Base-by-base conservation (phyloP, 139 green algal species). In the Coelastrella sp. region DNA sequence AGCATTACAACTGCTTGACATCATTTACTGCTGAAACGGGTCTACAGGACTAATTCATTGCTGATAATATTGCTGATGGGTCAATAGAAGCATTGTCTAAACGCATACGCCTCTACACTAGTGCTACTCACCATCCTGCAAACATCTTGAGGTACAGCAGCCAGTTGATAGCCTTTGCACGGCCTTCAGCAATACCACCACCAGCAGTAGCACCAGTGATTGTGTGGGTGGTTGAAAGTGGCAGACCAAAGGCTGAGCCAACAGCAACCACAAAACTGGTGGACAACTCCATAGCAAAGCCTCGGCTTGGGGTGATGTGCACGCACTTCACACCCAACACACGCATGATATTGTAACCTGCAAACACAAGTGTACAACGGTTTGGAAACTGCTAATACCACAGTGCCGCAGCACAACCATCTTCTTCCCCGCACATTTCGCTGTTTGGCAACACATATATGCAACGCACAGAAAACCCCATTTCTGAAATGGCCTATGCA, bases 201-300 rank as follows among this genome's bases (percentile, higher is more conserved):
- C 38, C 68, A 27, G 69, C 69, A 45, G 89, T 89, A 59, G 73
- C 83, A n/a, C 81, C 81, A 51, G 38, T 67, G 53, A 91, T 89
- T 72, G 81, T 89, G 79, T 93, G 90, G 0, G 90, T 92, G 19
- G 90, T 92, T 30, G 90, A 93, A n/a, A 93, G 38, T 19, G 90
- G 90, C 74, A 92, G 41, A 27, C 90, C 90, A 27, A 74, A 67
- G 19, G 72, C 64, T 5, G 83, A 91, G 19, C 88, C 91, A 8
- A 92, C 63, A 25, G 91, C 80, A 66, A 96, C 86, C 8, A 90
- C 89, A 27, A 93, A 73, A 5, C n/a, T 27, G 0, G 92, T 88
- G 21, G 88, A 71, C 21, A 95, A 59, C 86, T 96, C 93, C 43
- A 91, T 91, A 71, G 64, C 91, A 85, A 94, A 96, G 25, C 93